These are phyloP conservation scores for Eleusine coracana DNA, from an alignment of 176 grass and related monocot species.

Conservation along the genomic window DNA sequence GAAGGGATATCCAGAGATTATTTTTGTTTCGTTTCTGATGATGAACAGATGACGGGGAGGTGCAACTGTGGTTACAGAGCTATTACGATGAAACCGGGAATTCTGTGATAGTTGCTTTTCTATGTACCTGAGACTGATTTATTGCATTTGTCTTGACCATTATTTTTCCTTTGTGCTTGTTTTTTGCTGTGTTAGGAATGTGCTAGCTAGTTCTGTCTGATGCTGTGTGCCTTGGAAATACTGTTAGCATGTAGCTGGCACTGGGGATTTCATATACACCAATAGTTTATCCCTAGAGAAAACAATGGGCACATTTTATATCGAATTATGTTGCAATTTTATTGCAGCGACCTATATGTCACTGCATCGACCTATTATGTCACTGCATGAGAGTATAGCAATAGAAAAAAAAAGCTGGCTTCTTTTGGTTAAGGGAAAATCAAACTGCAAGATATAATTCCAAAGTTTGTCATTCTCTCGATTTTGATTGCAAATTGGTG, in stretches of 20 bases:
- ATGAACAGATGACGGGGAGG: neutral
- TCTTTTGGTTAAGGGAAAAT: neutral
- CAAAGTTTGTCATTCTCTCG: neutral
- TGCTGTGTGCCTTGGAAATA: neutral
- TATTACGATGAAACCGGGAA: neutral
- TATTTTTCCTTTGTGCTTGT: conserved; percentile 1
- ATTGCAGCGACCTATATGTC: neutral
- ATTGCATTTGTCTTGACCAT: conserved; percentile 10
- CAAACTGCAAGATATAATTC: neutral
- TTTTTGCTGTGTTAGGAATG: neutral
- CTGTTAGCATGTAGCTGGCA: conserved; percentile 9
- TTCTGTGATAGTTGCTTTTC: neutral
- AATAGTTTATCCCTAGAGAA: neutral
- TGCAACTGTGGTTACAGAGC: conserved; percentile 1
- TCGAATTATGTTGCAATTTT: neutral
- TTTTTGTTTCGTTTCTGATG: conserved; percentile 6
- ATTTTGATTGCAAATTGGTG: conserved; percentile 6
- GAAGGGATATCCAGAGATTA: neutral
- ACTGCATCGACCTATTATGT: neutral
- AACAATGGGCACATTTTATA: neutral
- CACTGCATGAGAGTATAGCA: conserved; percentile 1
- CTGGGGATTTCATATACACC: neutral
- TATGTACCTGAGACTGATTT: neutral
- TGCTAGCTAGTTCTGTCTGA: conserved; percentile 6
- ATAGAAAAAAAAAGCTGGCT: neutral